These are phyloP conservation scores for Mentha longifolia DNA, from an alignment of 257 asterid genomes.

Conservation along the genomic window DNA sequence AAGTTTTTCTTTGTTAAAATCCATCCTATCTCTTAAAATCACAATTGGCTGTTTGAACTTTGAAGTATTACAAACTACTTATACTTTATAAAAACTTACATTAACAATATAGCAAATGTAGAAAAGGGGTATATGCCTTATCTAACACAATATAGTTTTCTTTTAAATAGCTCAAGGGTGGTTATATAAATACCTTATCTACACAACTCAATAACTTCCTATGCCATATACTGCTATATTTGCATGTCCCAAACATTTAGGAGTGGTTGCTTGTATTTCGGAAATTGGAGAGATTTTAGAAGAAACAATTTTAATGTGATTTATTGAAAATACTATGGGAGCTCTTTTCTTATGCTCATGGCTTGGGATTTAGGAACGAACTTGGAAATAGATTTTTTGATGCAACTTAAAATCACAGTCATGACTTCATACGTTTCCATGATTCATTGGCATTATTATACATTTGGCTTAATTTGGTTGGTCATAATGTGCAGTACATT, in stretches of 20 bases:
- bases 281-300: neutral
- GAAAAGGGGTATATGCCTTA: neutral
- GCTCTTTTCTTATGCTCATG: neutral
- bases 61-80: neutral
- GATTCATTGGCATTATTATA: conserved; percentile 16
- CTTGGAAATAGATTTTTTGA: neutral
- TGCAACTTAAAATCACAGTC: neutral
- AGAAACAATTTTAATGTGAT: conserved; percentile 3
- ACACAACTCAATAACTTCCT: conserved; percentile 1
- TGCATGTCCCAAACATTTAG: conserved; percentile 5
- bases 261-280: conserved; percentile 8
- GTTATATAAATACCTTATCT: neutral
- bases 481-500: conserved; percentile 67
- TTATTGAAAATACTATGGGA: neutral
- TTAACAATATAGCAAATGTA: neutral
- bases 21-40: neutral
- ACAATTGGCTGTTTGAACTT: neutral
- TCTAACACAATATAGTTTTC: conserved; percentile 21
- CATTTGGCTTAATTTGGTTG: conserved; percentile 34
- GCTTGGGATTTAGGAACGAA: neutral
- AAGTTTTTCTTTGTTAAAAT: neutral
- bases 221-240: conserved; percentile 2
- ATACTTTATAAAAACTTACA: neutral
- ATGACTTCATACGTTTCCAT: conserved; percentile 14
- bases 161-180: conserved; percentile 13